phyloP scores from a whole-genome alignment of 2,329 filamentous ascomycete species.

The Falciphora oryzae region DNA sequence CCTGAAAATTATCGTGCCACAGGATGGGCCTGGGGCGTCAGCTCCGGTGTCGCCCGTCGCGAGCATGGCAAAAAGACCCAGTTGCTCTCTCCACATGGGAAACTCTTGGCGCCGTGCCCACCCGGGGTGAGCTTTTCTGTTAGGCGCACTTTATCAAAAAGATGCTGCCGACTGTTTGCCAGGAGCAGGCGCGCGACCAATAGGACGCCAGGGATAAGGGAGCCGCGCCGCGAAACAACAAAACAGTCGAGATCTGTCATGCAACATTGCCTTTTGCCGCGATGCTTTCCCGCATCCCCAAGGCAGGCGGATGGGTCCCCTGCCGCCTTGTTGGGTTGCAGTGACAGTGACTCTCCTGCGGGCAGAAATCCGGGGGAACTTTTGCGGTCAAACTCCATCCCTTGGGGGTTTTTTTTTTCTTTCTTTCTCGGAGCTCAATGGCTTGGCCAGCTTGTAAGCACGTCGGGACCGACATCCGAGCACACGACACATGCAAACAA shows the following conservation, averaged over 20 bases:
- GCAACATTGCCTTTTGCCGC: not conserved
- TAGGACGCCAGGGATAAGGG: conserved; percentile 1
- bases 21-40: not conserved
- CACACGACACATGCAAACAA: not conserved
- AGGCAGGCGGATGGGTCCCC: not conserved
- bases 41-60: not conserved
- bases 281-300: not conserved
- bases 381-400: no score
- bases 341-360: not conserved
- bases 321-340: not conserved
- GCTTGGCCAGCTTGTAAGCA: not conserved
- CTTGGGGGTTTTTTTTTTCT: no score
- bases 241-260: not conserved
- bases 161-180: conserved; percentile 6
- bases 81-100: not conserved
- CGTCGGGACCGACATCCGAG: not conserved
- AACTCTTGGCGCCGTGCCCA: not conserved
- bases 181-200: not conserved
- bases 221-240: not conserved
- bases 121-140: not conserved
- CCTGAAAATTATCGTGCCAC: not conserved
- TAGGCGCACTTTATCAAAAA: conserved; percentile 8
- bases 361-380: not conserved
- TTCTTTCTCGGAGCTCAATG: no score
- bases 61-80: not conserved